phyloP scores from a whole-genome alignment of 2,329 filamentous ascomycete genomes.

The Fusarium foetens region DNA sequence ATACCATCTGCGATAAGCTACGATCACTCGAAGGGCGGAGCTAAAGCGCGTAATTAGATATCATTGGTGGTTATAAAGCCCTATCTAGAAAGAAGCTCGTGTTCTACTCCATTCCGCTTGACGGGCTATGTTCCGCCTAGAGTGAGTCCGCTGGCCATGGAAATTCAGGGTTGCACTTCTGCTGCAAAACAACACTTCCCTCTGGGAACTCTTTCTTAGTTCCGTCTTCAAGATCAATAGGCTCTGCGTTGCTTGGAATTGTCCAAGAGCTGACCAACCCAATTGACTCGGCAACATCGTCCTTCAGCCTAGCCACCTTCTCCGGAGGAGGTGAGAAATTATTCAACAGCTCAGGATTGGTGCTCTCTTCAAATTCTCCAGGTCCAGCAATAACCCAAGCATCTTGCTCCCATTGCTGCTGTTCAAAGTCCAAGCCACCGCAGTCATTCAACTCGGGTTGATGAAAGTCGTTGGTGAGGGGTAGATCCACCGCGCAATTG shows the following conservation, averaged over 20 bases:
- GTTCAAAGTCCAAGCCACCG: background rate
- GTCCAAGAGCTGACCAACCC: background rate
- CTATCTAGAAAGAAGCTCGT: background rate
- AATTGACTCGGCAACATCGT: background rate
- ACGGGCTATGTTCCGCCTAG: background rate
- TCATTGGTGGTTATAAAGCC: background rate
- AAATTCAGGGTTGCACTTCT: background rate
- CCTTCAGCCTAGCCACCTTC: background rate
- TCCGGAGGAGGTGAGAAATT: background rate
- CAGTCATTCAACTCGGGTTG: background rate
- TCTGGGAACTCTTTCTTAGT: background rate
- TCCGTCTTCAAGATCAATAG: background rate
- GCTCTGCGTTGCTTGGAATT: background rate
- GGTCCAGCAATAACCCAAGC: background rate
- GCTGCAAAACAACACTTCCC: background rate
- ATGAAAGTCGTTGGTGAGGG: slow-evolving; percentile 4
- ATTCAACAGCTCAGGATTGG: background rate
- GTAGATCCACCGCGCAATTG: background rate
- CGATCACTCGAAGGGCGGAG: background rate
- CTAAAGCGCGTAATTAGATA: background rate
- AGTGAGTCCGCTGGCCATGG: background rate
- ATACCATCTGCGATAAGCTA: background rate
- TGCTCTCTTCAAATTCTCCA: slow-evolving; percentile 2
- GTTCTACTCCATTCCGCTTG: background rate
- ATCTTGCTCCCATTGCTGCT: background rate